A percentile compares a stretch with the other conserved stretches of the same genome.
phyloP scores from a whole-genome alignment of 768 basidiomycete species.

The Lactifluus echinatus region DNA sequence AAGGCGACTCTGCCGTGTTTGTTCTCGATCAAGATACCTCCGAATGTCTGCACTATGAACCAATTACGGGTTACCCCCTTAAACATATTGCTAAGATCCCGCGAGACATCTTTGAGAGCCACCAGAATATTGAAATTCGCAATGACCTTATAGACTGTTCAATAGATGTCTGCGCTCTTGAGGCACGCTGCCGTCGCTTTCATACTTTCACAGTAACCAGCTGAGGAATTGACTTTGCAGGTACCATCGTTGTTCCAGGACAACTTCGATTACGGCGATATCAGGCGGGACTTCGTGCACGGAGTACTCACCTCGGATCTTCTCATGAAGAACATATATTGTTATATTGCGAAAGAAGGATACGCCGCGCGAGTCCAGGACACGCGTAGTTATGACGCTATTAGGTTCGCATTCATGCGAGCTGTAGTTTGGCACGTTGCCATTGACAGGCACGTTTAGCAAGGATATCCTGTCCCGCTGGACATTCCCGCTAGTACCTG shows the following conservation, averaged over 20 bases:
- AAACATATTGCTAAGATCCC: conserved; percentile 58
- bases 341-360: conserved; percentile 78
- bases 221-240: conserved; percentile 30
- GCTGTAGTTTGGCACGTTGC: background rate
- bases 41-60: conserved; percentile 81
- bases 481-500: conserved; percentile 94
- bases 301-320: conserved; percentile 92
- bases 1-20: conserved; percentile 68
- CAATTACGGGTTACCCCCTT: conserved; percentile 60
- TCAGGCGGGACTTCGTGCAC: conserved; percentile 88
- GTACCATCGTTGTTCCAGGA: conserved; percentile 96
- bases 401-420: conserved; percentile 47
- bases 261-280: conserved; percentile 94
- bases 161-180: conserved; percentile 91
- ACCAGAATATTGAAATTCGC: conserved; percentile 77
- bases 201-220: background rate
- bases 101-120: conserved; percentile 62
- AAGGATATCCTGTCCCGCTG: conserved; percentile 89
- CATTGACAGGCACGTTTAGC: conserved; percentile 33
- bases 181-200: conserved; percentile 35
- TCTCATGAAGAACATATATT: conserved; percentile 89
- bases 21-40: conserved; percentile 67
- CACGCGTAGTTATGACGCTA: conserved; percentile 81
- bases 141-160: conserved; percentile 83
- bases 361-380: conserved; percentile 94